These are phyloP conservation scores for Delonix regia DNA, from an alignment of 306 rosid genomes.

Conservation along the genomic window DNA sequence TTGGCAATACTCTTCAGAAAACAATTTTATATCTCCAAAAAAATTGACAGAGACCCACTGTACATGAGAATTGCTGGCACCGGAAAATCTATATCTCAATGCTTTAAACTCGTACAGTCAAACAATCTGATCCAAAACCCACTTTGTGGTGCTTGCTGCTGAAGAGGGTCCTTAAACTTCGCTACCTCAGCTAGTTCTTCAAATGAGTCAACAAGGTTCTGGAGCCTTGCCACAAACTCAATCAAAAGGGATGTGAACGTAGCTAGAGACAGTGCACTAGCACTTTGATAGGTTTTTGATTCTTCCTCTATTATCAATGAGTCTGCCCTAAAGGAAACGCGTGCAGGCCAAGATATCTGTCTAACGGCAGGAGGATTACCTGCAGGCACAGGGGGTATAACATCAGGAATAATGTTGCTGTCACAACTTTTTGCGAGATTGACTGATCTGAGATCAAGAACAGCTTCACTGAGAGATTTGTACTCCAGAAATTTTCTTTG, in stretches of 20 bases:
- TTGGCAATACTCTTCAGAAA: too few relatives aligned
- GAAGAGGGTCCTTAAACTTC: slow-evolving; percentile 65
- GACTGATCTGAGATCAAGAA: slow-evolving; percentile 68
- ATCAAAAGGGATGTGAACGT: slow-evolving; percentile 84
- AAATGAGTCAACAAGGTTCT: slow-evolving; percentile 73
- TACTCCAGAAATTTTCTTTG: slow-evolving; percentile 55
- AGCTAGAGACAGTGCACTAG: slow-evolving; percentile 74
- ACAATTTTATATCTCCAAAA: too few relatives aligned
- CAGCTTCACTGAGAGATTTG: slow-evolving; percentile 87
- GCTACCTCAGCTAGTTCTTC: slow-evolving; percentile 77
- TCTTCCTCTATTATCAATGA: slow-evolving; percentile 47
- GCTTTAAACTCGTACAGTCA: slow-evolving; percentile 41
- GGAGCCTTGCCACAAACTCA: slow-evolving; percentile 96
- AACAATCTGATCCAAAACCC: slow-evolving; percentile 59
- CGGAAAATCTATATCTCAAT: too few relatives aligned
- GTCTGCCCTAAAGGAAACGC: slow-evolving; percentile 38
- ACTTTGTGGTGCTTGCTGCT: slow-evolving; percentile 35
- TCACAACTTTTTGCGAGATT: slow-evolving; percentile 51
- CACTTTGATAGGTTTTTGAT: slow-evolving; percentile 82
- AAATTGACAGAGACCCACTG: too few relatives aligned
- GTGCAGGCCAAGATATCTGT: slow-evolving; percentile 66
- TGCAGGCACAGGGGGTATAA: slow-evolving; percentile 32
- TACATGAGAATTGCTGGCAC: too few relatives aligned
- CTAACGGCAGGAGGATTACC: slow-evolving; percentile 2
- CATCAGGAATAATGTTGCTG: background rate